A percentile compares a stretch with the other conserved stretches of the same genome.
Conservation (phyloP, 108 stramenopile species). For the Nitzschia sp. region DNA sequence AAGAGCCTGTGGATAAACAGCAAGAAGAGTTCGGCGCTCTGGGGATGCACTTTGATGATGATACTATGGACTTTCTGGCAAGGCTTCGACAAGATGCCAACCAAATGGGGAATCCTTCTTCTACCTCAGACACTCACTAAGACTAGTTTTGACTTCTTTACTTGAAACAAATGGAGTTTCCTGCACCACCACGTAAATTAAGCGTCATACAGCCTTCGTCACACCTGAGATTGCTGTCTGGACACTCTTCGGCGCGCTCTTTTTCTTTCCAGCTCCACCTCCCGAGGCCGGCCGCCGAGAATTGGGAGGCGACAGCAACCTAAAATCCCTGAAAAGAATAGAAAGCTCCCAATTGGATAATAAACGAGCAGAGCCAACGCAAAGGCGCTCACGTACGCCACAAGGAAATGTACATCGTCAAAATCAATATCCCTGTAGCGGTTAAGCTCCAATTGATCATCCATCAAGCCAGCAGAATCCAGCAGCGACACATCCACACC, state of each 20-base stretch:
- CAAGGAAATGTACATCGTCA: constrained; percentile 8
- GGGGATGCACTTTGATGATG: constrained; percentile 15
- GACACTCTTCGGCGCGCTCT: neutral
- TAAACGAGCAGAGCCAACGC: constrained; percentile 16
- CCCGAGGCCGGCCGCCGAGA: constrained; percentile 19
- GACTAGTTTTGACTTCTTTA: no score
- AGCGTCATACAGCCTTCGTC: no score
- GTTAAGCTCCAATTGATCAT: neutral
- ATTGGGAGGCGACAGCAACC: constrained; percentile 14
- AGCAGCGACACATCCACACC: neutral
- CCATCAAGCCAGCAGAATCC: neutral
- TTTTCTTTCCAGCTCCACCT: constrained; percentile 1
- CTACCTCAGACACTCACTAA: no score
- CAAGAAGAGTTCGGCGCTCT: no score
- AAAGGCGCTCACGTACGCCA: constrained; percentile 7
- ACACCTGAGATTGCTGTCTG: no score
- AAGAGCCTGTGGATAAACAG: no score
- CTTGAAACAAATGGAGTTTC: no score
- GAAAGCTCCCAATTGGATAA: neutral
- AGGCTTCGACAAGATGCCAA: neutral
- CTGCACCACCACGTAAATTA: no score
- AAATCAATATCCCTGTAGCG: neutral
- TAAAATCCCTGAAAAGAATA: constrained; percentile 16
- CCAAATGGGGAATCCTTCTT: neutral
- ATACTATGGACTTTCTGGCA: constrained; percentile 16